These are phyloP conservation scores for Exophiala xenobiotica DNA, from an alignment of 2,329 filamentous ascomycete species.

Conservation along the genomic window DNA sequence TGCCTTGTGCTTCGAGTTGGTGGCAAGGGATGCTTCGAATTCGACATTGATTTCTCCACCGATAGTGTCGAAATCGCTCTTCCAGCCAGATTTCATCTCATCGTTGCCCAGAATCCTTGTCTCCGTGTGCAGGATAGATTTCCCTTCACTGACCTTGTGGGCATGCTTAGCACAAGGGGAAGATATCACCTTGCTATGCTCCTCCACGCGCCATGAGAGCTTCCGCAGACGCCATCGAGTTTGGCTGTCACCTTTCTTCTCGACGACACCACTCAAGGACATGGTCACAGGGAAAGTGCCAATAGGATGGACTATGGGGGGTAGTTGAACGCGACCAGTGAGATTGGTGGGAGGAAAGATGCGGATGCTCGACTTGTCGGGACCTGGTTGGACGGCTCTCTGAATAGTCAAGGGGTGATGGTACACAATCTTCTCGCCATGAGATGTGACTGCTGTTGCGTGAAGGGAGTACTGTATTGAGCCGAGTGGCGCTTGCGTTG, in stretches of 20 bases:
- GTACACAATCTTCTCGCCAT: slow-evolving; percentile 63
- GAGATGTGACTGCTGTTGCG: slow-evolving; percentile 62
- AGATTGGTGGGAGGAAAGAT: slow-evolving; percentile 97
- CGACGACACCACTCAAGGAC: slow-evolving; percentile 81
- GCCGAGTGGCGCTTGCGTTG: slow-evolving; percentile 70
- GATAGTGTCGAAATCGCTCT: slow-evolving; percentile 68
- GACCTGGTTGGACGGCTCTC: slow-evolving; percentile 74
- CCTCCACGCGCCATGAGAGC: slow-evolving; percentile 89
- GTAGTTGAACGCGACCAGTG: slow-evolving; percentile 78
- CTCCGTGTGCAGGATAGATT: slow-evolving; percentile 72
- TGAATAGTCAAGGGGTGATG: slow-evolving; percentile 69
- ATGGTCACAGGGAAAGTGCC: slow-evolving; percentile 77
- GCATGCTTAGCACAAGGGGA: slow-evolving; percentile 77
- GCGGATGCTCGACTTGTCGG: slow-evolving; percentile 83
- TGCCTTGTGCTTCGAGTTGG: slow-evolving; percentile 60
- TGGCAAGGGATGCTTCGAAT: slow-evolving; percentile 61
- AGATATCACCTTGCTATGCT: slow-evolving; percentile 75
- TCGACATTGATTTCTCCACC: slow-evolving; percentile 78
- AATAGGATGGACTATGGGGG: slow-evolving; percentile 80
- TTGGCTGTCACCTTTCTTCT: slow-evolving; percentile 65
- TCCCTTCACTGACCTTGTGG: slow-evolving; percentile 63
- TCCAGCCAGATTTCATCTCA: slow-evolving; percentile 86
- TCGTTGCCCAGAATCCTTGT: slow-evolving; percentile 75
- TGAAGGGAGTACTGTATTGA: slow-evolving; percentile 76
- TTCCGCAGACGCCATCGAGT: slow-evolving; percentile 89